phyloP scores from a whole-genome alignment of 1,139 yeast genomes.

The Geotrichum candidum region DNA sequence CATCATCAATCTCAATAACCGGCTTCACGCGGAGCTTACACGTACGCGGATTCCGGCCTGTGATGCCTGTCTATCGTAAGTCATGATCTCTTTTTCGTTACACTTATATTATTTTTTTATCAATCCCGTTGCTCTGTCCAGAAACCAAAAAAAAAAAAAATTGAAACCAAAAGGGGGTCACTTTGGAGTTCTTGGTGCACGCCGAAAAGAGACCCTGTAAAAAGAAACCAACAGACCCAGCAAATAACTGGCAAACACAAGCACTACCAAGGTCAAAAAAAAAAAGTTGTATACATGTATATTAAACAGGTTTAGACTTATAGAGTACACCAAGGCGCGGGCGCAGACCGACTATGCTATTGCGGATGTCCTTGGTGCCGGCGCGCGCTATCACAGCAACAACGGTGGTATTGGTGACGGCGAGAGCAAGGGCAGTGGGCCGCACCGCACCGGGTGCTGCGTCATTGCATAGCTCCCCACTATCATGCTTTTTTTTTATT shows the following conservation, averaged over 20 bases:
- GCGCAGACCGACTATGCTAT: not conserved
- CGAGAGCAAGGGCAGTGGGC: not conserved
- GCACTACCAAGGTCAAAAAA: too few species aligned
- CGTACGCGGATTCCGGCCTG: conserved; percentile 64
- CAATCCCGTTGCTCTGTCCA: not conserved
- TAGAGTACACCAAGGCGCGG: not conserved
- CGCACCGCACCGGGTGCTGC: not conserved
- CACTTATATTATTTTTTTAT: not conserved
- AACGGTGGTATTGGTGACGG: not conserved
- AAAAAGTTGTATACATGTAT: not conserved
- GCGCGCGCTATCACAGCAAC: not conserved
- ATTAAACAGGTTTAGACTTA: not conserved
- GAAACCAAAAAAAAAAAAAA: too few species aligned
- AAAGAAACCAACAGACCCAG: too few species aligned
- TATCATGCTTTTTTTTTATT: too few species aligned
- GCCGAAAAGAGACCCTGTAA: too few species aligned
- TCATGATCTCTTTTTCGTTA: not conserved
- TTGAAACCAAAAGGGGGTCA: too few species aligned
- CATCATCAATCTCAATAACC: conserved; percentile 53
- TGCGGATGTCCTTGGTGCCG: not conserved
- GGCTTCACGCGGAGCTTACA: conserved; percentile 48
- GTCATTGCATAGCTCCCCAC: not conserved
- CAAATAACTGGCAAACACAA: too few species aligned
- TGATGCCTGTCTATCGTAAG: conserved; percentile 48
- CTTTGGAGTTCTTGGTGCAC: too few species aligned